phyloP scores from a whole-genome alignment of 495 filamentous ascomycete genomes.

The Penicillium soppii region DNA sequence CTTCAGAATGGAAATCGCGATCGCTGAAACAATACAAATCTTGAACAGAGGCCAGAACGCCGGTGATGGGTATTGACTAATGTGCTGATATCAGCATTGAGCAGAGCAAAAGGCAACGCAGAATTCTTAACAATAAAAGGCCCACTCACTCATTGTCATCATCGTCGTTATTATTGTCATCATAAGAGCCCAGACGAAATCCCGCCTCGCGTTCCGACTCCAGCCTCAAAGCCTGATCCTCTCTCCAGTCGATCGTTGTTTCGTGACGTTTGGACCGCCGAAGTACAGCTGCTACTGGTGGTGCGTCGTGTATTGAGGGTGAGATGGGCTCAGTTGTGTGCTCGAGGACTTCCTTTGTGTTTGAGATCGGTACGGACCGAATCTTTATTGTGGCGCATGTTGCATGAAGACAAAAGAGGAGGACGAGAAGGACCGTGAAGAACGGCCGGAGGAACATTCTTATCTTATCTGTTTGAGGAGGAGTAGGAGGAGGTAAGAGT shows the following conservation, averaged over 20 bases:
- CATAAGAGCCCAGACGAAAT: not conserved
- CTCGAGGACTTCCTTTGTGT: not conserved
- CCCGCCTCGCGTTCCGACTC: slow-evolving; percentile 4
- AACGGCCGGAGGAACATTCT: not conserved
- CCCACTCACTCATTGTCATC: too few species aligned
- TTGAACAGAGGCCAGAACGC: not conserved
- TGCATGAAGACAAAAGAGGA: not conserved
- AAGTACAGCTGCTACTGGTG: not conserved
- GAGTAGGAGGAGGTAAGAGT: too few species aligned
- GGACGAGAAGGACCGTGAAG: not conserved
- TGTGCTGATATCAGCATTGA: not conserved
- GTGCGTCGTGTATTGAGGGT: not conserved
- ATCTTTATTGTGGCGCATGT: not conserved
- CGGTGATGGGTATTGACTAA: not conserved
- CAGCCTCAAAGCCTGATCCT: not conserved
- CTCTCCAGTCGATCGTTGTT: slow-evolving; percentile 1
- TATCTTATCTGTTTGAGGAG: not conserved
- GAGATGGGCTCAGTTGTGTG: not conserved
- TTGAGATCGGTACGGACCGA: not conserved
- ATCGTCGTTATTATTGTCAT: too few species aligned
- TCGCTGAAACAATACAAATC: slow-evolving; percentile 1
- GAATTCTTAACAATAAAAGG: too few species aligned
- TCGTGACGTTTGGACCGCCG: too few species aligned
- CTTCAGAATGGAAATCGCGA: slow-evolving; percentile 1
- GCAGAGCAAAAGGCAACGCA: not conserved